Base-by-base conservation (phyloP, 1,284 basidiomycete species). In the Cryptococcus depauperatus region DNA sequence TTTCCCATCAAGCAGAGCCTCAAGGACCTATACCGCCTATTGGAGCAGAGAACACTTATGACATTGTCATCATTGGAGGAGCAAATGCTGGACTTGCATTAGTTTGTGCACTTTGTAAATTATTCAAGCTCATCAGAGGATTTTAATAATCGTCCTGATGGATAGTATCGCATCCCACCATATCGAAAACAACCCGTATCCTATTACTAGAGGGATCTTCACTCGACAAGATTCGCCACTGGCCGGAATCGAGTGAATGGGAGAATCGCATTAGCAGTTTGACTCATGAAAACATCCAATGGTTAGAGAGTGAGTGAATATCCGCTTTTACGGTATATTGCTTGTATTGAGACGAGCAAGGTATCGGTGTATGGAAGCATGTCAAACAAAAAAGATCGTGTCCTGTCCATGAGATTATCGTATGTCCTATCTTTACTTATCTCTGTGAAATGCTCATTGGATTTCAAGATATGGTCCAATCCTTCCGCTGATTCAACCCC, bases 11-110 rank as follows among this genome's bases (percentile, higher is more conserved):
- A 4, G 39, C 39, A 5, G 14, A 29, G 13, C 21, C 22, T 34
- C 18, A n/a, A 4, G 41, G 38, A 8, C 33, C 43, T 2, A 48
- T 52, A 19, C 50, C 50, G 11, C 38, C 37, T 14, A 63, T 69
- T 30, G 27, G 51, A 0, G 14, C 47, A 7, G 55, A 58, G 23
- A 48, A 69, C 38, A 69, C 61, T 1, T 82, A 78, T 53, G 91
- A 95, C 66, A 76, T 95, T 43, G 86, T 95, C 27, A 86, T 97
- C 56, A 88, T 96, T 29, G 93, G 93, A 13, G 93, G 90, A 37
- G 92, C 92, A 1, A 90, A 90, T 18, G 89, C 82, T 1, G 93
- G 93, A 13, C 76, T 98, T 22, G 86, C 91, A 4, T 74, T 98
- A 23, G 90, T 90, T 1, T 82, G 81, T 62, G 87, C 89, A 21